Evolutionary conservation across 2,329 filamentous ascomycete species (phyloP).

Genomic region (Scedosporium dehoogii): DNA sequence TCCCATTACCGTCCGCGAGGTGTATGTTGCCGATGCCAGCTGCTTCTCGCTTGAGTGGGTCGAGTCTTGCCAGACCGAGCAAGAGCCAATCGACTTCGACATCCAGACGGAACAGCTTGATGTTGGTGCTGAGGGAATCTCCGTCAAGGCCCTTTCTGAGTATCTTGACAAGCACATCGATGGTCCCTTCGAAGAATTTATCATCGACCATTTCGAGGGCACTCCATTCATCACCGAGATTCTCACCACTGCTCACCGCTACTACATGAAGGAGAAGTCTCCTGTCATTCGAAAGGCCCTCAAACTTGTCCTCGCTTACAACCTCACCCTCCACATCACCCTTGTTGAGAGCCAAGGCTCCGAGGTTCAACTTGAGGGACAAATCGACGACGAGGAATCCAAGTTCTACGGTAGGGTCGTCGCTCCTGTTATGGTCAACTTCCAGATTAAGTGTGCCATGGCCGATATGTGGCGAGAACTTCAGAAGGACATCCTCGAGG

Average conservation of each 20-base stretch:
- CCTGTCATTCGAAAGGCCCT: constrained; percentile 90
- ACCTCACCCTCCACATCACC: constrained; percentile 87
- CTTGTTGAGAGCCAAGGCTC: constrained; percentile 84
- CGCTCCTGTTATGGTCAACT: constrained; percentile 98
- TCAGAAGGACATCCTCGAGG: constrained; percentile 91
- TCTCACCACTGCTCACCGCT: constrained; percentile 89
- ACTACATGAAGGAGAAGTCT: constrained; percentile 78
- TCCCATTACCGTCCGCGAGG: constrained; percentile 86
- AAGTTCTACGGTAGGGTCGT: constrained; percentile 85
- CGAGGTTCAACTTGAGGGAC: constrained; percentile 67
- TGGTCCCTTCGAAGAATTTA: constrained; percentile 81
- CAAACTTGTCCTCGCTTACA: constrained; percentile 92
- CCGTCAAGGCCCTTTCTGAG: constrained; percentile 68
- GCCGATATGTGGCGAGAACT: constrained; percentile 97
- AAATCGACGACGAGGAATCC: constrained; percentile 76
- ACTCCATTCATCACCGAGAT: constrained; percentile 94
- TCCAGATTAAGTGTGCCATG: constrained; percentile 96
- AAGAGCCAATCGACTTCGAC: constrained; percentile 71
- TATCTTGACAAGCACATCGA: constrained; percentile 96
- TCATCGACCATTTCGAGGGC: constrained; percentile 92
- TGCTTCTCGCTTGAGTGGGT: constrained; percentile 94
- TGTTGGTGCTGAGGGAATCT: constrained; percentile 81
- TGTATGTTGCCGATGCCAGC: constrained; percentile 83
- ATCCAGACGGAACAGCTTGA: constrained; percentile 82
- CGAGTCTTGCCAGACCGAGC: constrained; percentile 59